Evolutionary conservation across 371 early-diverging fungal genomes (phyloP).

Genomic region (Zancudomyces culisetae): DNA sequence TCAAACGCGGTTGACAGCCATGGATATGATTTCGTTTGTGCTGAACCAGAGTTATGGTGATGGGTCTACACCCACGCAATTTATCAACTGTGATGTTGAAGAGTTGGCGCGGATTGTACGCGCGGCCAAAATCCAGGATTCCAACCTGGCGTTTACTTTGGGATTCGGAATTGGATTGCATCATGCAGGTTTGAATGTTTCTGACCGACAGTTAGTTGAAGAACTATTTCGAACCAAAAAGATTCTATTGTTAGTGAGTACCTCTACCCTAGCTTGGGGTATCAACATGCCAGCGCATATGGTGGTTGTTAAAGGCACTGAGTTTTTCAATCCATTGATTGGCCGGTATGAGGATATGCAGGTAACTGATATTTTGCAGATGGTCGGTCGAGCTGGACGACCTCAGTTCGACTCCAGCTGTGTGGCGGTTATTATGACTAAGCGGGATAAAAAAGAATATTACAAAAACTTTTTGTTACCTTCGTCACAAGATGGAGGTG

Average conservation of each 20-base stretch:
- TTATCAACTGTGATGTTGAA: conserved; percentile 64
- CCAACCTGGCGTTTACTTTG: conserved; percentile 53
- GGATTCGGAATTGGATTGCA: conserved; percentile 94
- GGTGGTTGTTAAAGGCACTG: conserved; percentile 97
- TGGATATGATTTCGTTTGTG: conserved; percentile 66
- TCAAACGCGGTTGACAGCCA: conserved; percentile 86
- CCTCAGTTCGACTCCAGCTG: conserved; percentile 91
- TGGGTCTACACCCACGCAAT: conserved; percentile 80
- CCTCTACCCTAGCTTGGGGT: conserved; percentile 97
- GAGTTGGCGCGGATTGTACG: conserved; percentile 48
- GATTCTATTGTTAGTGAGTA: conserved; percentile 91
- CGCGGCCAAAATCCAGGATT: conserved; percentile 51
- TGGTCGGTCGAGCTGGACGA: conserved; percentile 99
- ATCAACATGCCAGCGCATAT: conserved; percentile 96
- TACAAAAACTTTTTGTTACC: conserved; percentile 94
- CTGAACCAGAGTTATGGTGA: too few species aligned
- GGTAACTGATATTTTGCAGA: conserved; percentile 90
- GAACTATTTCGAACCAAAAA: conserved; percentile 77
- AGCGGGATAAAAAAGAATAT: conserved; percentile 82
- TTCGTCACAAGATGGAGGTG: too few species aligned
- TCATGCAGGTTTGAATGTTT: conserved; percentile 90
- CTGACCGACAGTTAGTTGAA: conserved; percentile 78
- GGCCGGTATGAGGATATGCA: conserved; percentile 84
- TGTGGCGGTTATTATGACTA: conserved; percentile 70
- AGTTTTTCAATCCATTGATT: conserved; percentile 79